Base-by-base conservation (phyloP, 176 grass and related monocot genomes). In the Aechmea fasciata region DNA sequence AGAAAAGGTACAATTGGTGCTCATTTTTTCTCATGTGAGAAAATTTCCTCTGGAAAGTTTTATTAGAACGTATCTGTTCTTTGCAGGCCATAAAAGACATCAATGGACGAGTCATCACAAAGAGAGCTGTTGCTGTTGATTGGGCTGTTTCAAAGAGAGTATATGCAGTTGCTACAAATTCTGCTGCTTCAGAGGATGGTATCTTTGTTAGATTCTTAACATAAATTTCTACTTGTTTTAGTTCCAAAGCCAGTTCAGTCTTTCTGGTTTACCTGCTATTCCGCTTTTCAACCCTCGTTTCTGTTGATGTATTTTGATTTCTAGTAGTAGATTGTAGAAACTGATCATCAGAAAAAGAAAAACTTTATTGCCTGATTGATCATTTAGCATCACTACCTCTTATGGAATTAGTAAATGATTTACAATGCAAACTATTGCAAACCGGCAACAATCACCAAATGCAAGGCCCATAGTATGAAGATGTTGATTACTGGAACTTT, bases 121-220 rank as follows among this genome's bases (percentile, higher is more conserved):
- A 92, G 77, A 83, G 94, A 85, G 80, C 86, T 71, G 80, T 97
- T 47, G 94, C 94, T 74, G 89, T 97, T 82, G 94, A 97, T 87
- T 97, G 94, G 94, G 89, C 89, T 65, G 76, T 97, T 73, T 70
- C 89, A 3, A 97, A 97, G 72, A 87, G 83, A 83, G 77, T 97
- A 51, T 97, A 97, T 73, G 76, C 84, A 67, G 79, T 77, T 83
- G 94, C 84, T 51, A 69, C 82, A 78, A 85, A 80, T 61, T 79
- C 74, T 23, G 77, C 73, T 66, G 68, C 79, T 66, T 74, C 85
- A 50, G 77, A 80, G 62, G 82, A 87, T 70, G 94, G 79, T 83
- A 19, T 9, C 20, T 18, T 61, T 9, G 17, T 61, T 18, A 18
- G n/a, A 18, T 61, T 61, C 17, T 22, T 61, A n/a, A 19, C 20